These are phyloP conservation scores for Coemansia pectinata DNA, from an alignment of 192 early-diverging fungal species.

Conservation along the genomic window DNA sequence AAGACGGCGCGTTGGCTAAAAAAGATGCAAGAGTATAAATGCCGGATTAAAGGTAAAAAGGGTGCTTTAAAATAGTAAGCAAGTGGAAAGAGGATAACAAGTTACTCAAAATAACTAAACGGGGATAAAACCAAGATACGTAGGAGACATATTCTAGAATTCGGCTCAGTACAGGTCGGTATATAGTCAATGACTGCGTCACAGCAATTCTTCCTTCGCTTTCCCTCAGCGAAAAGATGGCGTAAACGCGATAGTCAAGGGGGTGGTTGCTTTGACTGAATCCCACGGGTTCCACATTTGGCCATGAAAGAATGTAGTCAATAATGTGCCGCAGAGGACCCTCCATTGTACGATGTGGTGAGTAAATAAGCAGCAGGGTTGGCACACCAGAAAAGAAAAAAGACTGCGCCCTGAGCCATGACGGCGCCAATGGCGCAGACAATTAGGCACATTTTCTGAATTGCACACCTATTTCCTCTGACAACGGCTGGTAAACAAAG, in stretches of 20 bases:
- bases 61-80: background rate
- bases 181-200: background rate
- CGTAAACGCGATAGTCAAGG: background rate
- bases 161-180: background rate
- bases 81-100: background rate
- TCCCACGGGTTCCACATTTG: constrained; percentile 1
- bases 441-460: background rate
- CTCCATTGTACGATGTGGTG: background rate
- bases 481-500: background rate
- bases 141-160: background rate
- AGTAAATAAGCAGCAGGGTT: constrained; percentile 1
- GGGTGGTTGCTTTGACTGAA: background rate
- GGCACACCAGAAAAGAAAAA: background rate
- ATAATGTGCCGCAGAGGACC: constrained; percentile 1
- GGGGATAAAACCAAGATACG: background rate
- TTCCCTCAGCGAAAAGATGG: background rate
- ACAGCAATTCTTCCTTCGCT: background rate
- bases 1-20: background rate
- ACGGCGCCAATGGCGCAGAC: background rate
- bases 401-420: constrained; percentile 3
- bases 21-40: background rate
- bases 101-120: background rate
- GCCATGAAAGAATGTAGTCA: background rate
- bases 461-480: background rate
- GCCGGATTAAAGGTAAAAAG: background rate